These are phyloP conservation scores for Aegilops bicornis DNA, from an alignment of 176 grass and related monocot genomes.

Conservation along the genomic window DNA sequence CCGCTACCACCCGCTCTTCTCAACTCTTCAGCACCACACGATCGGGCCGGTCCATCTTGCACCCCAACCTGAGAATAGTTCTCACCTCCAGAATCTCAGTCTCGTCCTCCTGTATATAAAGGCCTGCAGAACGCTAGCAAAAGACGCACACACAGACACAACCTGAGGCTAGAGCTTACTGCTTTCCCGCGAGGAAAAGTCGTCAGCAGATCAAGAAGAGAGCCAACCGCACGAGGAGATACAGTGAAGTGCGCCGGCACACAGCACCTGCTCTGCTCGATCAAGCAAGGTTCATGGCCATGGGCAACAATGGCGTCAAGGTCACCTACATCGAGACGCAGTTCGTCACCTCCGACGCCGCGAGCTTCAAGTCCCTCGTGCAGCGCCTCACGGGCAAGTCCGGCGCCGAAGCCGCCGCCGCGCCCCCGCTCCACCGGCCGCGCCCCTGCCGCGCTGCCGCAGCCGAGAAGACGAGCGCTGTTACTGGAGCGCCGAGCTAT, in stretches of 20 bases:
- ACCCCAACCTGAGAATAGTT: not conserved
- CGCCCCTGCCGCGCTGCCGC: not conserved
- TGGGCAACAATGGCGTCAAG: conserved; percentile 24
- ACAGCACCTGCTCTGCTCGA: no score
- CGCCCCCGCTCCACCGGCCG: not conserved
- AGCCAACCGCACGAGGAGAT: not conserved
- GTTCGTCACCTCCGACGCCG: conserved; percentile 50
- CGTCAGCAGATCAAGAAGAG: not conserved
- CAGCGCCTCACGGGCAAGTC: conserved; percentile 52
- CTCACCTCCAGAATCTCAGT: not conserved
- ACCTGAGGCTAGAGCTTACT: not conserved
- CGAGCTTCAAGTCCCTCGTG: conserved; percentile 52
- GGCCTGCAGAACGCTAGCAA: no score
- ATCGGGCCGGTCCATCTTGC: not conserved
- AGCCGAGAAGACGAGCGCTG: no score
- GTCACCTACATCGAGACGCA: conserved; percentile 53
- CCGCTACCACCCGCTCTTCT: not conserved
- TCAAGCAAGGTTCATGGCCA: conserved; percentile 11
- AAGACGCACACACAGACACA: not conserved
- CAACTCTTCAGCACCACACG: not conserved
- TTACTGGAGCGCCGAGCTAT: not conserved
- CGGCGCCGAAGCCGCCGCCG: not conserved
- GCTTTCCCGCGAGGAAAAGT: not conserved
- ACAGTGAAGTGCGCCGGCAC: no score
- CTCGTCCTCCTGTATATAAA: not conserved